Evolutionary conservation across 306 rosid genomes (phyloP).

Genomic region (Castanea crenata): DNA sequence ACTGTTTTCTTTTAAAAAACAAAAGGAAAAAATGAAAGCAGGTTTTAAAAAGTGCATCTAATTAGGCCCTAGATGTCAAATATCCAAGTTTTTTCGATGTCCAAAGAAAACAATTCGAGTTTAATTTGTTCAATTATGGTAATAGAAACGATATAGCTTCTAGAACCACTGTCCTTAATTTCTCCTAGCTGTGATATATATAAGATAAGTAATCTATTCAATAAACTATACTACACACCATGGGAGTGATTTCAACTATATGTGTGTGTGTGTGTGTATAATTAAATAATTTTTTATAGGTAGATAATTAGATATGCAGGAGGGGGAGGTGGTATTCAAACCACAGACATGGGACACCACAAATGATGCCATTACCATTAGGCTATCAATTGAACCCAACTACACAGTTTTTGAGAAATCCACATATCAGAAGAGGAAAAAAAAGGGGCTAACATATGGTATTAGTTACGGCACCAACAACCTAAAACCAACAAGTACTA

Average conservation of each 20-base stretch:
- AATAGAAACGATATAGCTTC: background rate
- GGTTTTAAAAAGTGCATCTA: too few species aligned
- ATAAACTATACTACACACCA: background rate
- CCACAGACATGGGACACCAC: too few species aligned
- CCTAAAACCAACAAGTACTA: background rate
- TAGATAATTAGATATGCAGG: too few species aligned
- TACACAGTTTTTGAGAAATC: too few species aligned
- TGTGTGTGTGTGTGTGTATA: too few species aligned
- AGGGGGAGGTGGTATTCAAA: too few species aligned
- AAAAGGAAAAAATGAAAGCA: too few species aligned
- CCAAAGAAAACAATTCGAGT: background rate
- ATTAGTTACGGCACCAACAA: background rate
- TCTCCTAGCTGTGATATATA: background rate
- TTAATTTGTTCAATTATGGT: background rate
- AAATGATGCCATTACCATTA: too few species aligned
- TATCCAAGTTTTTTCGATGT: background rate
- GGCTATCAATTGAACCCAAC: too few species aligned
- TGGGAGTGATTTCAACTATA: background rate
- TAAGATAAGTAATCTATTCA: background rate
- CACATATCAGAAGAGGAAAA: background rate
- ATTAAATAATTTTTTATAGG: too few species aligned
- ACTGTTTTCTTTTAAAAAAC: too few species aligned
- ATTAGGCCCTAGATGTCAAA: background rate
- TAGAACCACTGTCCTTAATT: background rate
- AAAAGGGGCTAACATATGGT: background rate